Conservation (phyloP, 345 rosid genomes). For the Carallia pectinifolia region DNA sequence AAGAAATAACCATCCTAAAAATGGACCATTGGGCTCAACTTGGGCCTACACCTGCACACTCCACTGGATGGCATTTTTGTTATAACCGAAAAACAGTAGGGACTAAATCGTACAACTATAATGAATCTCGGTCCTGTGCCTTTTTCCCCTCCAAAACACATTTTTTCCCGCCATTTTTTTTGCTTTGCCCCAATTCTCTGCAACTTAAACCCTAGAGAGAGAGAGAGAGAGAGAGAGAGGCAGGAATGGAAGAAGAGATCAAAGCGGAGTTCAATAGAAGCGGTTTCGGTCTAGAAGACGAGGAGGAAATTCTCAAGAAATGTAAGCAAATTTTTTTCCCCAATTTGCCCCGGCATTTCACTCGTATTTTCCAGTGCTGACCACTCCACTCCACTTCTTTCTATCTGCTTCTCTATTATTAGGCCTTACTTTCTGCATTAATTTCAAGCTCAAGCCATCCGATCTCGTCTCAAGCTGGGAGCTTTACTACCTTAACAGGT, state of each 20-base stretch:
- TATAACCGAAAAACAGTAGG: not conserved
- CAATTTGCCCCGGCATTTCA: constrained; percentile 3
- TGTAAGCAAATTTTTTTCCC: constrained; percentile 36
- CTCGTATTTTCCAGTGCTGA: constrained; percentile 10
- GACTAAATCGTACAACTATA: not conserved
- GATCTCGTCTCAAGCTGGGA: constrained; percentile 95
- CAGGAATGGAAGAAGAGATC: constrained; percentile 67
- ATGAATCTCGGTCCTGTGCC: not conserved
- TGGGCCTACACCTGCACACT: too few relatives aligned
- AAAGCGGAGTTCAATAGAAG: constrained; percentile 58
- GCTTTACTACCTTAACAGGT: constrained; percentile 84
- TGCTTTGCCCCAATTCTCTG: constrained; percentile 18
- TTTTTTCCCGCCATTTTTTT: constrained; percentile 58
- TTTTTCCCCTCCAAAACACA: not conserved
- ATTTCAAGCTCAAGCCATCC: constrained; percentile 65
- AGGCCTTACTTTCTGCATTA: constrained; percentile 80
- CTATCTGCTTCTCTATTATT: not conserved
- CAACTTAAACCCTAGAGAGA: constrained; percentile 36
- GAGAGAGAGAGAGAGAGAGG: constrained; percentile 9
- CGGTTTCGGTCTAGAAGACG: constrained; percentile 59
- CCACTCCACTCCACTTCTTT: not conserved
- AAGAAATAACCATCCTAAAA: too few relatives aligned
- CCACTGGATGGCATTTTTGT: constrained; percentile 2
- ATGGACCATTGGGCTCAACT: too few relatives aligned
- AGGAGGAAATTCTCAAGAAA: constrained; percentile 63